Conservation (phyloP, 2,329 filamentous ascomycete species). For the Fusarium pininemorale region DNA sequence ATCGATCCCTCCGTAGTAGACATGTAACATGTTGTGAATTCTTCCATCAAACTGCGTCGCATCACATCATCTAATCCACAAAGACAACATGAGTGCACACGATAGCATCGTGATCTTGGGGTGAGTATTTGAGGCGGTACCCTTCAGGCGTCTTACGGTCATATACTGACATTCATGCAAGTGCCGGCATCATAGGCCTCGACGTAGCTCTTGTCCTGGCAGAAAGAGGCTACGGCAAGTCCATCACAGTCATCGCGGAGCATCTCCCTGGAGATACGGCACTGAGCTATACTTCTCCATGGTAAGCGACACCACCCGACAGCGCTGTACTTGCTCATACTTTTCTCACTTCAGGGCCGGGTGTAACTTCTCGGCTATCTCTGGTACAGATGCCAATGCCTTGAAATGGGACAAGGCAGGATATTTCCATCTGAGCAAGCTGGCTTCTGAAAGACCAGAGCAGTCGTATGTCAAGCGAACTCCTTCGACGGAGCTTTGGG, state of each 20-base stretch:
- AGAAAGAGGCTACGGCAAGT: background rate
- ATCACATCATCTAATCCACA: no score
- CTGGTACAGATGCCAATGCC: background rate
- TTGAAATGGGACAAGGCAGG: background rate
- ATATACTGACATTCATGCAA: background rate
- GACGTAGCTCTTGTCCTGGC: background rate
- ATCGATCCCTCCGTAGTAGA: no score
- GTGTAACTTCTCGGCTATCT: constrained; percentile 1
- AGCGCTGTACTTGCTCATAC: fast-evolving
- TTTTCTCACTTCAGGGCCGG: background rate
- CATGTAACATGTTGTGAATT: background rate
- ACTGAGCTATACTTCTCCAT: background rate
- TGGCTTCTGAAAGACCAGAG: background rate
- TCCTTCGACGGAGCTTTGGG: background rate
- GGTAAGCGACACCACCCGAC: background rate
- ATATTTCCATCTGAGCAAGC: background rate
- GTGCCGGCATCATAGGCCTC: background rate
- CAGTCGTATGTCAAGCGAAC: background rate
- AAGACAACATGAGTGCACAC: background rate
- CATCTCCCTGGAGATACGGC: background rate
- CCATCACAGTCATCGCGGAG: background rate
- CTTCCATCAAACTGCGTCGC: background rate
- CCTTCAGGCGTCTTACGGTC: no score
- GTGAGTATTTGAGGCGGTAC: fast-evolving
- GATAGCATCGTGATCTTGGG: constrained; percentile 1